phyloP scores from a whole-genome alignment of 208 protist species.

The Trypanosomatidae sp. region DNA sequence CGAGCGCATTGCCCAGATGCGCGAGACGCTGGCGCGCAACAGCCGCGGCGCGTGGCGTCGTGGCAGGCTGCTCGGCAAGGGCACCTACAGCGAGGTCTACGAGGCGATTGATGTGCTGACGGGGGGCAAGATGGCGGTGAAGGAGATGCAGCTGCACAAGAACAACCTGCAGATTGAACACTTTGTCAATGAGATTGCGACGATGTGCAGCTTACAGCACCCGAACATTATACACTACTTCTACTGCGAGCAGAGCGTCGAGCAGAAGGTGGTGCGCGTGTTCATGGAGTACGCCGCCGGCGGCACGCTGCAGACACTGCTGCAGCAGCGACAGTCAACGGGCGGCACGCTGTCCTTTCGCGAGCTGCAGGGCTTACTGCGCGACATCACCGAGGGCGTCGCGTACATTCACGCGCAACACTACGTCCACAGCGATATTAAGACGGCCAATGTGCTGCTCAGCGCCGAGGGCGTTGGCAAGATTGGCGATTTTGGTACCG shows the following conservation, averaged over 20 bases:
- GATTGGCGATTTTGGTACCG: conserved; percentile 89
- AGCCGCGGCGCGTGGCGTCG: conserved; percentile 68
- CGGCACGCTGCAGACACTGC: conserved; percentile 54
- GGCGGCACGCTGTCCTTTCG: conserved; percentile 48
- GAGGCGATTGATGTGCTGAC: conserved; percentile 76
- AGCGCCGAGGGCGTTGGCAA: conserved; percentile 59
- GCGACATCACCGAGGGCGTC: conserved; percentile 70
- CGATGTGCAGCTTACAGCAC: conserved; percentile 87
- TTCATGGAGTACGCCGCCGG: conserved; percentile 89
- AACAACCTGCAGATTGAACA: conserved; percentile 59
- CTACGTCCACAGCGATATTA: conserved; percentile 89
- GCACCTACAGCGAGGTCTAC: conserved; percentile 77
- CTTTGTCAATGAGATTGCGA: conserved; percentile 72
- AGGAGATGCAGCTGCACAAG: conserved; percentile 56
- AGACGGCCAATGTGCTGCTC: conserved; percentile 88
- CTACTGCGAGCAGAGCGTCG: conserved; percentile 73
- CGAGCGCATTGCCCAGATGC: conserved; percentile 52
- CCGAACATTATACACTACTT: conserved; percentile 92
- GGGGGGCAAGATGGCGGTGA: conserved; percentile 83
- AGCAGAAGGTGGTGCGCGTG: conserved; percentile 52
- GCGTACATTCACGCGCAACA: conserved; percentile 86
- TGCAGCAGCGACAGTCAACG: conserved; percentile 14
- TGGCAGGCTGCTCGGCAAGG: conserved; percentile 70
- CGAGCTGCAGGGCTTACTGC: conserved; percentile 47
- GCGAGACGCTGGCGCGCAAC: conserved; percentile 69